Percentiles rank a stretch among this genome's conserved stretches.
Evolutionary conservation across 2,329 filamentous ascomycete species (phyloP).

Genomic region (Neurospora crassa): DNA sequence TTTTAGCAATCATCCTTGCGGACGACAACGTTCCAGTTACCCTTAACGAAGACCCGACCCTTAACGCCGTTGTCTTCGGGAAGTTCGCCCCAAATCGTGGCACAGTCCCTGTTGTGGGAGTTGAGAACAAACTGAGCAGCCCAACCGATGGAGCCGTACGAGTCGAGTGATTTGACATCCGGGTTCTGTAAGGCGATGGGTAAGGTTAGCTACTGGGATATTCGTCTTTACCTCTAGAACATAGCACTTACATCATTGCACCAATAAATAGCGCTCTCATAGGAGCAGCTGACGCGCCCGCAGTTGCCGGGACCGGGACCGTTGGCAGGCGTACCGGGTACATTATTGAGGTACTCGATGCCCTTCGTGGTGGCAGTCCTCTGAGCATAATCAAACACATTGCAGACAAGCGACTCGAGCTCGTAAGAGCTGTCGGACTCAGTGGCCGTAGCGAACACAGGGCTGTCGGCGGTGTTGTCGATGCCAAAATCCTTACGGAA

Average conservation of each 20-base stretch:
- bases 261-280: constrained; percentile 15
- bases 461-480: background rate
- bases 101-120: background rate
- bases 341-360: constrained; percentile 10
- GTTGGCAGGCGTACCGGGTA: constrained; percentile 9
- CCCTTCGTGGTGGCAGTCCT: constrained; percentile 3
- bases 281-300: constrained; percentile 15
- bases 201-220: background rate
- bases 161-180: background rate
- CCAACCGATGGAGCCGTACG: background rate
- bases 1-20: constrained; percentile 1
- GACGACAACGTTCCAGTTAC: constrained; percentile 3
- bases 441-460: background rate
- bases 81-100: background rate
- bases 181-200: background rate
- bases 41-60: background rate
- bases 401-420: background rate
- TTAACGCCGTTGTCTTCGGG: background rate
- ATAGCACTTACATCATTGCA: constrained; percentile 17
- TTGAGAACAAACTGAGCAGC: background rate
- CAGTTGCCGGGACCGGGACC: constrained; percentile 12
- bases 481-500: constrained; percentile 10
- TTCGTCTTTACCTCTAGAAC: background rate
- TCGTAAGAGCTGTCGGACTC: background rate
- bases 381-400: background rate